phyloP scores from a whole-genome alignment of 2,329 filamentous ascomycete species.

The Paraconiothyrium sp. region DNA sequence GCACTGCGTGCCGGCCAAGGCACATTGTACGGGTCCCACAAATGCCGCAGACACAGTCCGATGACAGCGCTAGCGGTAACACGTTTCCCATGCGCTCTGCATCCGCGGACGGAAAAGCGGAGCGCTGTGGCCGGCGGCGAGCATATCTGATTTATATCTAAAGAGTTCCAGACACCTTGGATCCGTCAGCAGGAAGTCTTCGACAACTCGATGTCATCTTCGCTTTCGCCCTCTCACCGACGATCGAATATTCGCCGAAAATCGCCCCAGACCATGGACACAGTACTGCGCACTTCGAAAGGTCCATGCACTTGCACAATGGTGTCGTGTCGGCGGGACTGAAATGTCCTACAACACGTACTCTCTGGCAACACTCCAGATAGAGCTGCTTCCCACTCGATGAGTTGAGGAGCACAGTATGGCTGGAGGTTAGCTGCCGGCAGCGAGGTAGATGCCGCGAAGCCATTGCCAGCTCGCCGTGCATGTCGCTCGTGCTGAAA shows the following conservation, averaged over 20 bases:
- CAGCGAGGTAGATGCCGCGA: background rate
- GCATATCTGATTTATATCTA: constrained; percentile 1
- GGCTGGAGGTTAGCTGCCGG: too few relatives aligned
- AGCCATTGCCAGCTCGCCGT: background rate
- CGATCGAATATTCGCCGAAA: background rate
- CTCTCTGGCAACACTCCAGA: background rate
- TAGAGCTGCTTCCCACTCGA: background rate
- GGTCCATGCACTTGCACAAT: background rate
- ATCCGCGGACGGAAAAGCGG: constrained; percentile 6
- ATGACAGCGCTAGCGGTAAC: background rate
- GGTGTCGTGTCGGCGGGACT: background rate
- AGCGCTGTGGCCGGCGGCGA: background rate
- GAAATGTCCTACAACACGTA: background rate
- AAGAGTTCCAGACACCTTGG: constrained; percentile 9
- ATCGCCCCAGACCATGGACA: background rate
- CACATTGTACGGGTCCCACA: background rate
- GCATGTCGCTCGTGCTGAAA: background rate
- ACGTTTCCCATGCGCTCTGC: constrained; percentile 2
- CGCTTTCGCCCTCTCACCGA: background rate
- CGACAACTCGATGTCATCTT: background rate
- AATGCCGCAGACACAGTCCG: background rate
- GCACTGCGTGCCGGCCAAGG: background rate
- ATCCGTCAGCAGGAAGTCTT: constrained; percentile 6
- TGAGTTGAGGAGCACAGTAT: background rate
- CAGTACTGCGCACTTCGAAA: background rate